Evolutionary conservation across 164 flowering plant genomes (phyloP), one percentile per base, ranked within the genome.

Genomic region (Stephania cephalantha): DNA sequence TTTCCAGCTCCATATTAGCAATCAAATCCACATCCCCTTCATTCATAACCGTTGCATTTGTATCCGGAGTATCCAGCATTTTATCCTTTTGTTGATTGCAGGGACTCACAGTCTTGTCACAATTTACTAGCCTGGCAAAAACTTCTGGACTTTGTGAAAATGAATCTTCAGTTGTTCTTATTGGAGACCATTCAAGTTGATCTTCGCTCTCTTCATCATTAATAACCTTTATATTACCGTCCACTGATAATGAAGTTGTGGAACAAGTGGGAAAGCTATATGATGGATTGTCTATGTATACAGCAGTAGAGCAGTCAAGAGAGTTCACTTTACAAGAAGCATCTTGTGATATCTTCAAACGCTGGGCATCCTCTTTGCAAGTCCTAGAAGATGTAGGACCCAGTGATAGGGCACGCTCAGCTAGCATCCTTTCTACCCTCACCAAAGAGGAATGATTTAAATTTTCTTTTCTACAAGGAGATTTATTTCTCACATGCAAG

Each of bases 41-140:
- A 74, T 72, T 75, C 82, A 81, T 78, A 55, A 78, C 74, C 2
- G 73, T 70, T 3, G 87, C 86, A 75, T 78, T 82, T 20, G 85
- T 81, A 63, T 73, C 68, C 3, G 84, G 83, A 13, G 81, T 72
- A 46, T 76, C 69, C 78, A 81, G 30, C 30, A 30, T 69, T 48
- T 73, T 55, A 72, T 85, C 85, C 67, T 77, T 79, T 46, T 71
- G 70, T 58, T 70, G 61, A 74, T 85, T 76, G 75, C 81, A 80
- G 3, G 83, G 71, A 77, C 76, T 81, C 58, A 71, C 79, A 55
- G 79, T 82, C n/a, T 77, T 73, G 71, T 78, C 79, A 63, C 73
- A 75, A 50, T 61, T 73, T 29, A 68, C 65, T 64, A 80, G 46
- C 75, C 81, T 78, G 68, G 74, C 74, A 71, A 81, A 69, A 78